phyloP scores from a whole-genome alignment of 225 moss, liverwort and hornwort species.

The Marchantia polymorpha region DNA sequence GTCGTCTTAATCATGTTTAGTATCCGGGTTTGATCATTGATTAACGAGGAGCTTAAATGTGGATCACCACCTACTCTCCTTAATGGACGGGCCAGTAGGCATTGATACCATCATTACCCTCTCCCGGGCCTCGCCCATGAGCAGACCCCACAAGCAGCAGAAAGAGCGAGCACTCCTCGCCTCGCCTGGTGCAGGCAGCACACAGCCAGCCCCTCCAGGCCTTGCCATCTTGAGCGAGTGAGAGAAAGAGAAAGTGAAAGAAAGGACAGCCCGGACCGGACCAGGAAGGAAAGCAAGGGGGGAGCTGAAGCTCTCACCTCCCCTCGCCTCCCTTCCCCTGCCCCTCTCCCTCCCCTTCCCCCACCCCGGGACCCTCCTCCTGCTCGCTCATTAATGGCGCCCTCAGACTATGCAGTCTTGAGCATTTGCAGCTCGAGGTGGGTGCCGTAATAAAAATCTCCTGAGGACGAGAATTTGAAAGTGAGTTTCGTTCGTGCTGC shows the following conservation, averaged over 20 bases:
- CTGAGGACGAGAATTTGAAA: constrained; percentile 15
- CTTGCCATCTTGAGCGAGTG: not conserved
- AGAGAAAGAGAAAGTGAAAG: not conserved
- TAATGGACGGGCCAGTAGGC: not conserved
- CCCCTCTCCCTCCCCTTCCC: not conserved
- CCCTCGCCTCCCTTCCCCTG: no score
- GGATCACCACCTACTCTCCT: constrained; percentile 10
- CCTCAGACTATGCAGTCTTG: not conserved
- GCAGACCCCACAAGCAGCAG: not conserved
- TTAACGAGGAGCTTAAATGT: constrained; percentile 7
- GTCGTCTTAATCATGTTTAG: constrained; percentile 1
- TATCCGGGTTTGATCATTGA: not conserved
- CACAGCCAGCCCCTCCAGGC: not conserved
- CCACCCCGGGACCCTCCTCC: not conserved
- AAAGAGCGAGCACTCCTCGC: not conserved
- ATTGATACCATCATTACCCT: not conserved
- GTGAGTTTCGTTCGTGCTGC: not conserved
- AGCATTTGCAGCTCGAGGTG: constrained; percentile 13
- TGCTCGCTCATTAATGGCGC: constrained; percentile 3
- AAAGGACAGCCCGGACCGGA: not conserved
- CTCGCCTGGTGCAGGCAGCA: no score
- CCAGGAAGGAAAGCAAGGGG: not conserved
- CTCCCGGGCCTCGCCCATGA: not conserved
- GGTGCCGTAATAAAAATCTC: constrained; percentile 8
- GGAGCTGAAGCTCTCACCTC: not conserved